Base-by-base conservation (phyloP, 1,284 basidiomycete species). In the Caloboletus inedulis region DNA sequence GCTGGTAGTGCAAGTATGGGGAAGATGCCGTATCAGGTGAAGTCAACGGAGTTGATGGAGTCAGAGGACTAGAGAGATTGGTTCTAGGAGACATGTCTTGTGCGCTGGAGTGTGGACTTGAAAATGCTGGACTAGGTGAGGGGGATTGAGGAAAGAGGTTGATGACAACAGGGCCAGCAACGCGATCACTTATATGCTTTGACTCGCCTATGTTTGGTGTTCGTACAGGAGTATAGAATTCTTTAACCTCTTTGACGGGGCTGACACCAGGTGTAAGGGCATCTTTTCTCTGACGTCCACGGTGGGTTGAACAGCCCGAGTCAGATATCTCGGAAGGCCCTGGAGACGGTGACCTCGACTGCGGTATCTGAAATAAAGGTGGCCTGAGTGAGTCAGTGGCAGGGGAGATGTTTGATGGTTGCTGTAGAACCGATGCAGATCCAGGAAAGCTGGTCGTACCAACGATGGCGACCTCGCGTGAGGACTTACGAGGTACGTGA, bases 1-100 rank as follows among this genome's bases (percentile, higher is more conserved):
- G 84, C 55, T 85, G 77, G 62, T 88, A 87, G 59, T 77, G 71
- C 47, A 84, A 68, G 66, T 80, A 86, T 4, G 77, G 64, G 14
- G 68, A 68, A 25, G 62, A 59, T 3, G 64, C 52, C 45, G 65
- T 55, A 44, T 68, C 33, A 35, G 68, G 56, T 35, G 64, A 65
- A 39, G 66, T 61, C 43, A 60, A 44, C 7, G 66, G 47, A 37
- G 64, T 62, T 10, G 66, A 64, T 30, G 66, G 64, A 35, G 63
- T 60, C 29, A 59, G 34, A 50, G 61, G 51, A 65, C 56, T 59
- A 55, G 64, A 53, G 54, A 55, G 21, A 53, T 52, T 51, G 59
- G 65, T 65, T 39, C 55, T 64, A 33, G 63, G 55, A 51, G 67
- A 65, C 59, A 63, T 61, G 61, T 65, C 57, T 66, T 67, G 60